Percentiles rank a stretch among this genome's conserved stretches.
phyloP scores from a whole-genome alignment of 78 protist genomes.

The Dictyostelium firmibasis region DNA sequence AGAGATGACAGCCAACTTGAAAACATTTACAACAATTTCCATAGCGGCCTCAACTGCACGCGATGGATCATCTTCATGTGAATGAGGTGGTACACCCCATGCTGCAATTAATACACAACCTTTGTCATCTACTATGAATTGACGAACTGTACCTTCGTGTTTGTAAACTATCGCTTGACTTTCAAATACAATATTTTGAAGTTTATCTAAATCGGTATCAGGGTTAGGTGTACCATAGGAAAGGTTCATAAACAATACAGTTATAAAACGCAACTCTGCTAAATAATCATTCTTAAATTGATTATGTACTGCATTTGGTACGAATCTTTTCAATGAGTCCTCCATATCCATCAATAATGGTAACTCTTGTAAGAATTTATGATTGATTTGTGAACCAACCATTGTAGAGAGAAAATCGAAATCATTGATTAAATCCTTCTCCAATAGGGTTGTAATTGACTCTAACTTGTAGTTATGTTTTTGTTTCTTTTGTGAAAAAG shows the following conservation, averaged over 20 bases:
- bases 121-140: slow-evolving; percentile 83
- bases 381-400: neutral
- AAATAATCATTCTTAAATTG: slow-evolving; percentile 40
- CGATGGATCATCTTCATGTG: slow-evolving; percentile 86
- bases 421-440: slow-evolving; percentile 2
- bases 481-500: neutral
- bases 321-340: slow-evolving; percentile 49
- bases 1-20: slow-evolving; percentile 40
- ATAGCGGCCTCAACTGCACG: slow-evolving; percentile 85
- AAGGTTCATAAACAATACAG: slow-evolving; percentile 74
- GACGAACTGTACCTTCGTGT: slow-evolving; percentile 80
- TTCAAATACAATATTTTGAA: slow-evolving; percentile 40
- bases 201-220: slow-evolving; percentile 1
- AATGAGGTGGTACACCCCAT: slow-evolving; percentile 81
- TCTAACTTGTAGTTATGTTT: slow-evolving; percentile 19
- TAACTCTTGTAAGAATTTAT: slow-evolving; percentile 32
- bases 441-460: neutral
- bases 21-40: slow-evolving; percentile 41
- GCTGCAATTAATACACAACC: slow-evolving; percentile 88
- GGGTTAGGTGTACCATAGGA: slow-evolving; percentile 43
- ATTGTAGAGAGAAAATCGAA: neutral
- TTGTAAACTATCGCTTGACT: slow-evolving; percentile 66
- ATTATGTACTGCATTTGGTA: slow-evolving; percentile 68
- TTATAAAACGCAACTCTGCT: slow-evolving; percentile 82
- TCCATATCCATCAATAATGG: slow-evolving; percentile 71